Conservation (phyloP, 139 green algal genomes). For the Zygnema circumcarinatum region DNA sequence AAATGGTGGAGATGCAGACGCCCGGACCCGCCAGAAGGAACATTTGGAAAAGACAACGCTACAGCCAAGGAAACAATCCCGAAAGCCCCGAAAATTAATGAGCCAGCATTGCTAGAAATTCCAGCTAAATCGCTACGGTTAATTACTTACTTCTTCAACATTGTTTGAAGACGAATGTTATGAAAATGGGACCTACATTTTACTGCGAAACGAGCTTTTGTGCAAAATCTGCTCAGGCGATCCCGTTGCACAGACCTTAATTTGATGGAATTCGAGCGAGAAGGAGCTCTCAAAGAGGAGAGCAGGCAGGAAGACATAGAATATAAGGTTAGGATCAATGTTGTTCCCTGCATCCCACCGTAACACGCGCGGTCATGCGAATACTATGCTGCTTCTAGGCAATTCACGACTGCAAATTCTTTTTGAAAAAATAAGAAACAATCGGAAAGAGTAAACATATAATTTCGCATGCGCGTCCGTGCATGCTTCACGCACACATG, state of each 20-base stretch:
- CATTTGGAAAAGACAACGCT: slow-evolving; percentile 43
- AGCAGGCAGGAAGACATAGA: slow-evolving; percentile 52
- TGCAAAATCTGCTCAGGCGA: no score
- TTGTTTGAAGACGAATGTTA: no score
- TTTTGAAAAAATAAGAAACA: no score
- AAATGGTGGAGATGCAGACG: slow-evolving; percentile 30
- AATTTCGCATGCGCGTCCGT: not conserved
- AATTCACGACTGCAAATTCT: no score
- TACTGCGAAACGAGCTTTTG: no score
- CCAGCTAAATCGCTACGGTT: no score
- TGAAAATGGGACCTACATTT: no score
- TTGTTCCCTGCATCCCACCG: slow-evolving; percentile 36
- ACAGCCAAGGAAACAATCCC: not conserved
- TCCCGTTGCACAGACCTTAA: slow-evolving; percentile 21
- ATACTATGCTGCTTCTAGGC: not conserved
- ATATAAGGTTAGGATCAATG: slow-evolving; percentile 43
- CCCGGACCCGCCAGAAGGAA: slow-evolving; percentile 42
- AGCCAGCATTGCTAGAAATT: not conserved
- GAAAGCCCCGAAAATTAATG: not conserved
- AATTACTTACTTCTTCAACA: no score
- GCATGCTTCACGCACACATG: slow-evolving; percentile 32
- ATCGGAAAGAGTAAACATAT: no score
- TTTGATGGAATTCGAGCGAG: slow-evolving; percentile 44
- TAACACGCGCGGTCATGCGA: not conserved
- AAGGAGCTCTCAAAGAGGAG: slow-evolving; percentile 56